Conservation (phyloP, 1,284 basidiomycete genomes). For the Irpex sp. region DNA sequence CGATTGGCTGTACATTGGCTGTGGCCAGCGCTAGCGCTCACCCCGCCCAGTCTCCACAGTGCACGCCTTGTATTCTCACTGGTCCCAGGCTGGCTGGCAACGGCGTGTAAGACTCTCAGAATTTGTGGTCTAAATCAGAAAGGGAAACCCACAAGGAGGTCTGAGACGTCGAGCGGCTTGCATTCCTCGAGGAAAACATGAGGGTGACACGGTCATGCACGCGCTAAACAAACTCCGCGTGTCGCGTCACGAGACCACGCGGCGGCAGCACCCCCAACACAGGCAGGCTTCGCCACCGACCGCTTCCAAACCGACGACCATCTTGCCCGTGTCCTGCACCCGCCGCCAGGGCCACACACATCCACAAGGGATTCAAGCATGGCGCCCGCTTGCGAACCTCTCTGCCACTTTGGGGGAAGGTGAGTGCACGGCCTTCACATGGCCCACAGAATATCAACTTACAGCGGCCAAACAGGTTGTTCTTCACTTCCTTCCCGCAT, state of each 20-base stretch:
- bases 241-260: conserved; percentile 27
- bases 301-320: conserved; percentile 10
- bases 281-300: conserved; percentile 10
- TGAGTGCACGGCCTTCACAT: conserved; percentile 24
- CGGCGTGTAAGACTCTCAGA: not conserved
- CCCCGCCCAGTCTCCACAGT: no score
- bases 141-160: not conserved
- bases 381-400: conserved; percentile 60
- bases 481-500: conserved; percentile 77
- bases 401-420: conserved; percentile 76
- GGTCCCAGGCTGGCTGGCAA: no score
- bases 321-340: conserved; percentile 4
- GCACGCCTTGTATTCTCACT: no score
- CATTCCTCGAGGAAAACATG: conserved; percentile 7
- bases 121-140: not conserved
- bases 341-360: not conserved
- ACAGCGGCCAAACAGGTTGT: conserved; percentile 49
- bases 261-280: conserved; percentile 15
- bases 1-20: no score
- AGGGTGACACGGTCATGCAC: conserved; percentile 17
- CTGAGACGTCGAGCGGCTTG: not conserved
- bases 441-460: conserved; percentile 4
- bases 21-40: no score
- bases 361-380: conserved; percentile 12
- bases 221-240: conserved; percentile 13